phyloP scores from a whole-genome alignment of 1,284 basidiomycete genomes.

The Puccinia sorghi region DNA sequence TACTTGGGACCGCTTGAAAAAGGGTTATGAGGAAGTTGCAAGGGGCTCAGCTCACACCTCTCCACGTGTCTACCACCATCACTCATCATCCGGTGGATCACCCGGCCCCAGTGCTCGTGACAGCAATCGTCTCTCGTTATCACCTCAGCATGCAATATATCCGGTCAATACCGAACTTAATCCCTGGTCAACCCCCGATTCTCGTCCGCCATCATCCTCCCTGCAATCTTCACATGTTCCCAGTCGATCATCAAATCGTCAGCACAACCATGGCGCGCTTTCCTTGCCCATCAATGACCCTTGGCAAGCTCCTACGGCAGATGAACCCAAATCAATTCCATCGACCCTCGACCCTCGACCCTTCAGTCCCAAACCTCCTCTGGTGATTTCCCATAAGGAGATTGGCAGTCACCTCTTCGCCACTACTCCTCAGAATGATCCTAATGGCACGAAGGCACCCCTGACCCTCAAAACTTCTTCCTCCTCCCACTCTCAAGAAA shows the following conservation, averaged over 20 bases:
- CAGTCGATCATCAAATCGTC: not conserved
- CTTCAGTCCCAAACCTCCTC: not conserved
- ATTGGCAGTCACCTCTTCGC: not conserved
- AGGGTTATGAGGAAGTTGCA: slow-evolving; percentile 50
- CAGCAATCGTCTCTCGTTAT: slow-evolving; percentile 58
- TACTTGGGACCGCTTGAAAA: slow-evolving; percentile 51
- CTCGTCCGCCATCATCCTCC: not conserved
- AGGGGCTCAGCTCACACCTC: slow-evolving; percentile 22
- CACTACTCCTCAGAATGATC: not conserved
- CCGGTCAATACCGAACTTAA: slow-evolving; percentile 4
- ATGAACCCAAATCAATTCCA: not conserved
- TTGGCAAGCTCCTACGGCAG: not conserved
- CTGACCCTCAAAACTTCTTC: slow-evolving; percentile 8
- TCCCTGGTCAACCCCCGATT: slow-evolving; percentile 24
- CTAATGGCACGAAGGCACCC: not conserved
- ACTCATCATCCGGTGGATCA: slow-evolving; percentile 49
- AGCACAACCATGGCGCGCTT: not conserved
- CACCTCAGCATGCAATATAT: slow-evolving; percentile 19
- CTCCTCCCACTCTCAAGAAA: not conserved
- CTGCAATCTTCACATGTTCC: not conserved
- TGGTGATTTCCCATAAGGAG: not conserved
- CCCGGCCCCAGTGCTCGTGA: slow-evolving; percentile 57
- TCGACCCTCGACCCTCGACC: slow-evolving; percentile 4
- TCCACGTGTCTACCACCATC: slow-evolving; percentile 27
- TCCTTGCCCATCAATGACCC: slow-evolving; percentile 17